Conservation (phyloP, 305 asterid species). For the Vinca major region DNA sequence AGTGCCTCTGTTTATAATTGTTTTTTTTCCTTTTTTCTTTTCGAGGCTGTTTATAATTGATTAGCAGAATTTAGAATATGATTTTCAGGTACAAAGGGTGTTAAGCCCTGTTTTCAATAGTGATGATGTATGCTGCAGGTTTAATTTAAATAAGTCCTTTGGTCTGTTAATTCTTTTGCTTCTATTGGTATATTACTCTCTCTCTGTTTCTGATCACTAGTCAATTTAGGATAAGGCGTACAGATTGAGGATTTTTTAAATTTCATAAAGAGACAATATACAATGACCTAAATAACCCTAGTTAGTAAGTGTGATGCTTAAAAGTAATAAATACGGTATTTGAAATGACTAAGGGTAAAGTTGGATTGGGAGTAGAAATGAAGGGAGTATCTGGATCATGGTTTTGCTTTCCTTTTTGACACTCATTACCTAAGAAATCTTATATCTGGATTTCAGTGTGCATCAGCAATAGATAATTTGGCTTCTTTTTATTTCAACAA, state of each 20-base stretch:
- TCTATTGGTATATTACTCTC: background rate
- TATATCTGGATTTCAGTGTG: conserved; percentile 48
- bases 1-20: too few relatives aligned
- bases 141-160: conserved; percentile 4
- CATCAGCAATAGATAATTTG: conserved; percentile 80
- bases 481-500: conserved; percentile 81
- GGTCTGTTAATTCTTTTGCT: background rate
- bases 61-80: background rate
- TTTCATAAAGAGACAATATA: too few relatives aligned
- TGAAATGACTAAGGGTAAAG: too few relatives aligned
- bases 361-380: too few relatives aligned
- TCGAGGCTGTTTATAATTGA: background rate
- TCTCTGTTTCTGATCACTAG: too few relatives aligned
- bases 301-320: too few relatives aligned
- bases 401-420: conserved; percentile 3
- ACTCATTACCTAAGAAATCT: conserved; percentile 1
- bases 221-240: too few relatives aligned
- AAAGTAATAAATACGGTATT: too few relatives aligned
- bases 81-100: background rate
- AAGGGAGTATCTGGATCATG: background rate
- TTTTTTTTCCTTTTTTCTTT: too few relatives aligned
- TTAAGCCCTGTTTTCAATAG: background rate
- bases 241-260: too few relatives aligned
- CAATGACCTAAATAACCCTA: too few relatives aligned
- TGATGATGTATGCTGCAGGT: background rate